Percentiles rank a stretch among this genome's conserved stretches.
These are phyloP conservation scores for Aspergillus niger DNA, from an alignment of 2,329 filamentous ascomycete species.

Conservation along the genomic window DNA sequence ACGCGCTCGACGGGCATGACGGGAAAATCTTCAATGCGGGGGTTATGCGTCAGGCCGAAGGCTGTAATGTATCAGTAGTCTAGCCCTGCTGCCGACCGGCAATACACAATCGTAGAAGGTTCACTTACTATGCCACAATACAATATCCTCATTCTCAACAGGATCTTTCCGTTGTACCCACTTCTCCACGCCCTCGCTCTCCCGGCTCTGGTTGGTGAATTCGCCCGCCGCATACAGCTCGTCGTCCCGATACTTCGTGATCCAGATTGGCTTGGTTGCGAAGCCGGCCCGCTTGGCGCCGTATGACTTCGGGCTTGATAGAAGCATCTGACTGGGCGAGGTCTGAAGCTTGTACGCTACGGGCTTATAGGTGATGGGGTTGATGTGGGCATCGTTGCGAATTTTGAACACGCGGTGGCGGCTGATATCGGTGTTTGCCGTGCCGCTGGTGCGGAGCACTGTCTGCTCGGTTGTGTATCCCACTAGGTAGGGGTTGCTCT, in stretches of 20 bases:
- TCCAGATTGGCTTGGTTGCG: slow-evolving; percentile 57
- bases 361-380: slow-evolving; percentile 49
- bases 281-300: slow-evolving; percentile 53
- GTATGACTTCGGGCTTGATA: slow-evolving; percentile 49
- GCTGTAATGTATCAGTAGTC: slow-evolving; percentile 19
- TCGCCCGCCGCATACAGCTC: slow-evolving; percentile 56
- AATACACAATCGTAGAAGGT: not conserved
- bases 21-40: slow-evolving; percentile 66
- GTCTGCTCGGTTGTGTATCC: slow-evolving; percentile 60
- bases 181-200: slow-evolving; percentile 56
- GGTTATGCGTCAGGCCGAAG: slow-evolving; percentile 64
- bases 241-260: slow-evolving; percentile 55
- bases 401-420: slow-evolving; percentile 57
- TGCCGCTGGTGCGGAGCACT: slow-evolving; percentile 50
- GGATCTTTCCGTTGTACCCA: slow-evolving; percentile 53
- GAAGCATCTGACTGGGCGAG: slow-evolving; percentile 52
- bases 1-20: slow-evolving; percentile 65
- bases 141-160: slow-evolving; percentile 50
- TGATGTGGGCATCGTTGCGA: slow-evolving; percentile 50
- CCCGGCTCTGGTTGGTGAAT: slow-evolving; percentile 56
- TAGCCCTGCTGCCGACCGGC: not conserved
- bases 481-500: slow-evolving; percentile 63
- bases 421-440: slow-evolving; percentile 55
- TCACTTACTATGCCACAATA: slow-evolving; percentile 42
- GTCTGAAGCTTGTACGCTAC: slow-evolving; percentile 55